Evolutionary conservation across 1,284 basidiomycete species (phyloP), one percentile per base, ranked within the genome.

Genomic region (Vanrija sp.): DNA sequence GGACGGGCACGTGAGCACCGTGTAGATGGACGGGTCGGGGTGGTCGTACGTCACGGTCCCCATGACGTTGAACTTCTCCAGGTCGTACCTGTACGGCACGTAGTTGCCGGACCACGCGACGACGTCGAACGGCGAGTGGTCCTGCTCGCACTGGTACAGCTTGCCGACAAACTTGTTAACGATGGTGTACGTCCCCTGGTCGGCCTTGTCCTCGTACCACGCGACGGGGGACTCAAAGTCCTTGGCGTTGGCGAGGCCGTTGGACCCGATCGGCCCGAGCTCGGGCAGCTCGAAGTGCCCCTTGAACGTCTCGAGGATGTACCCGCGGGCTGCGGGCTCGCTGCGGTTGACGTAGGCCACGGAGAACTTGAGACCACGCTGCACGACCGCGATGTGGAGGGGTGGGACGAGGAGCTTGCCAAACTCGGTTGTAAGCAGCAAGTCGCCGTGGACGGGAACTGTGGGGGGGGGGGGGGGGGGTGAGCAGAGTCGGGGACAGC

Each of bases 31-130:
- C 1, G 71, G 72, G 47, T 74, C 71, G 6, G 67, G 64, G 49
- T 74, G 68, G 58, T 74, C 74, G 54, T 81, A 84, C 29, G 82
- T 82, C 63, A 86, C 83, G 51, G 81, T 83, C 29, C 86, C 85
- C 50, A 86, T 82, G 60, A 80, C 80, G 65, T 83, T 78, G 74
- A 87, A 87, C 66, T 85, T 85, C 66, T 80, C 80, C 66, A 86
- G 71, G 26, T 82, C 83, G 65, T 88, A 87, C 70, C 86, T 86
- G 78, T 84, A 86, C 1, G 85, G 86, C 2, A 86, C 80, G 64
- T 87, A 87, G 74, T 85, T 86, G 53, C 84, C 84, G 52, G 83
- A 81, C 82, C 83, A 86, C 0, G 85, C 85, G 42, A 87, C 86
- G 28, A 87, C 85, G 65, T 88, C 86, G 46, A 49, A 60, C 6